Evolutionary conservation across 2,329 filamentous ascomycete species (phyloP).

Genomic region (Talaromyces sp.): DNA sequence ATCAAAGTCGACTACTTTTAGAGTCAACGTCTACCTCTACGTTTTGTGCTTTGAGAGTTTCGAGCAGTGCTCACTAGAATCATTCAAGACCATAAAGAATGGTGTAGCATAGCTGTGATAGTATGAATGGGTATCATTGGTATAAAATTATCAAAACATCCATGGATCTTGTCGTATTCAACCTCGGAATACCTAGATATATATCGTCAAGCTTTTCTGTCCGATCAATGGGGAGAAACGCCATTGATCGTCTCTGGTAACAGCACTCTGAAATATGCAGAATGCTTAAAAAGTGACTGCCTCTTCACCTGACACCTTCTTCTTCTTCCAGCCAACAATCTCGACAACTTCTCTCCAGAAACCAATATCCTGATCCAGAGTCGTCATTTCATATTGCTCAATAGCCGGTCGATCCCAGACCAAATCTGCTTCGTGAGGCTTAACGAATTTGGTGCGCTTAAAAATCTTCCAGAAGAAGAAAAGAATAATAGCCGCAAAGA

Average conservation of each 20-base stretch:
- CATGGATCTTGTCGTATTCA: too few relatives aligned
- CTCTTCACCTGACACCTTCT: background rate
- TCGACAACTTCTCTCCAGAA: slow-evolving; percentile 14
- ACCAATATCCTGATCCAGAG: slow-evolving; percentile 13
- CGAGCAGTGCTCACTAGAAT: background rate
- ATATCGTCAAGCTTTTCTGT: background rate
- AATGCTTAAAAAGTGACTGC: background rate
- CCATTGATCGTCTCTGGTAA: too few relatives aligned
- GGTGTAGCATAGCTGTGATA: background rate
- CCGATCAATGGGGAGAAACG: background rate
- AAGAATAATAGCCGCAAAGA: slow-evolving; percentile 66
- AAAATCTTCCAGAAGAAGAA: slow-evolving; percentile 63
- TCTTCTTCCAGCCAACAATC: slow-evolving; percentile 7
- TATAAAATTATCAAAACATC: background rate
- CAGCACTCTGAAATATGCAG: background rate
- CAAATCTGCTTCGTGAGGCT: slow-evolving; percentile 61
- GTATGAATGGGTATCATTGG: background rate
- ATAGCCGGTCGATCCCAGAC: slow-evolving; percentile 69
- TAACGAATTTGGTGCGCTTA: slow-evolving; percentile 53
- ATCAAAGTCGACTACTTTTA: background rate
- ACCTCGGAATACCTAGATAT: background rate
- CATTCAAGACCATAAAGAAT: background rate
- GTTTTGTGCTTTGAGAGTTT: background rate
- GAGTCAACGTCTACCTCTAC: background rate
- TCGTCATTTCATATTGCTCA: slow-evolving; percentile 50